These are phyloP conservation scores for Polyporus arcularius DNA, from an alignment of 768 basidiomycete species.

Conservation along the genomic window DNA sequence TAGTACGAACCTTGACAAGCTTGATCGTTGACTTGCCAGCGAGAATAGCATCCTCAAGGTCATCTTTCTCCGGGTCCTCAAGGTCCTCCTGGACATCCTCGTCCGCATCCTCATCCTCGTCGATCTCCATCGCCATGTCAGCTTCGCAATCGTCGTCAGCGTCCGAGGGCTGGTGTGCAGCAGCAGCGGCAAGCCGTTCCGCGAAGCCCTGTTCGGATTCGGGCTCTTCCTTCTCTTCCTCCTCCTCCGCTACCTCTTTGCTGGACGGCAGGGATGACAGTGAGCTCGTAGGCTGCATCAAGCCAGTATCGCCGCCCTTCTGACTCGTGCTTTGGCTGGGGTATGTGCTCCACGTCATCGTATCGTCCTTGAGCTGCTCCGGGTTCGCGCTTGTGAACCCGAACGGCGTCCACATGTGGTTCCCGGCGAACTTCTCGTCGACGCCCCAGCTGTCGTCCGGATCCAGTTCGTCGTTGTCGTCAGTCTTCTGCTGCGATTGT, in stretches of 20 bases:
- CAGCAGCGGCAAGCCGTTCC: slow-evolving; percentile 9
- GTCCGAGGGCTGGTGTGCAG: slow-evolving; percentile 10
- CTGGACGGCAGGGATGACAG: slow-evolving; percentile 10
- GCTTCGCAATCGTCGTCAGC: slow-evolving; percentile 15
- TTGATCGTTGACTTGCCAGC: slow-evolving; percentile 39
- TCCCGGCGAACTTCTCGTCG: slow-evolving; percentile 59
- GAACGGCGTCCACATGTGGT: slow-evolving; percentile 63
- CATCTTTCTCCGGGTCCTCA: slow-evolving; percentile 27
- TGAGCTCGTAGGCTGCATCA: slow-evolving; percentile 13
- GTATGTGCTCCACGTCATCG: slow-evolving; percentile 73
- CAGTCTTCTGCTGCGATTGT: slow-evolving; percentile 11
- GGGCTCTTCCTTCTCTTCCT: slow-evolving; percentile 32
- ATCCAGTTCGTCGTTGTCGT: slow-evolving; percentile 43
- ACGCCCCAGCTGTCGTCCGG: slow-evolving; percentile 78
- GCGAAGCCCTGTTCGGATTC: slow-evolving; percentile 13
- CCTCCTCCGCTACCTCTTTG: slow-evolving; percentile 12
- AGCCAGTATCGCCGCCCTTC: slow-evolving; percentile 26
- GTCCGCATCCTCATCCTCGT: slow-evolving; percentile 35
- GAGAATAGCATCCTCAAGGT: slow-evolving; percentile 44
- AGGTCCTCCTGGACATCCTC: slow-evolving; percentile 15
- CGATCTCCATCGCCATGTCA: slow-evolving; percentile 40
- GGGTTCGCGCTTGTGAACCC: slow-evolving; percentile 38
- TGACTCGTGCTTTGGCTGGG: slow-evolving; percentile 47
- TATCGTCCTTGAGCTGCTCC: slow-evolving; percentile 52
- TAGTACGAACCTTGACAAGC: slow-evolving; percentile 34